Percentiles rank a stretch among this genome's conserved stretches.
These are phyloP conservation scores for Gryganskiella cystojenkinii DNA, from an alignment of 192 early-diverging fungal species.

Conservation along the genomic window DNA sequence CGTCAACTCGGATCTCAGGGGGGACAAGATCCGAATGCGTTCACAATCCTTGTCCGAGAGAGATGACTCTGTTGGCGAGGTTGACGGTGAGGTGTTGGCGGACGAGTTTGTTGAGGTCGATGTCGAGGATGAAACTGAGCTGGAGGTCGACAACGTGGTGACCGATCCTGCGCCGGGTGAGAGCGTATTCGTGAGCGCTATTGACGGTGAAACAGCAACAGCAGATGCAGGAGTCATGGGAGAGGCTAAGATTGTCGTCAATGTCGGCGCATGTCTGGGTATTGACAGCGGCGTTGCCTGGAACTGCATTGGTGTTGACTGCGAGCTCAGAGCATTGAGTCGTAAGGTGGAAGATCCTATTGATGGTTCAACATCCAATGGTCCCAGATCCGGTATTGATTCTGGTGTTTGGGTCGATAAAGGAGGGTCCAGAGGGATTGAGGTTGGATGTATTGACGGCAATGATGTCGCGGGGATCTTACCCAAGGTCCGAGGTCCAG, in stretches of 20 bases:
- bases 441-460: neutral
- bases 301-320: no score
- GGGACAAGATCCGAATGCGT: conserved; percentile 17
- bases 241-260: conserved; percentile 3
- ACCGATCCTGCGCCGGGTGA: no score
- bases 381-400: no score
- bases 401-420: no score
- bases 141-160: no score
- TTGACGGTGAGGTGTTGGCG: conserved; percentile 34
- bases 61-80: conserved; percentile 34
- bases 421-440: no score
- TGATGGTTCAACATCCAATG: no score
- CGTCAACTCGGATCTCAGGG: conserved; percentile 27
- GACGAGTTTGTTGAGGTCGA: conserved; percentile 9
- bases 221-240: neutral
- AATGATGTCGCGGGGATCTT: conserved; percentile 7
- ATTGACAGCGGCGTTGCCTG: conserved; percentile 1
- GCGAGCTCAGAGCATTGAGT: no score
- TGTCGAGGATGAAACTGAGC: neutral
- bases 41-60: neutral
- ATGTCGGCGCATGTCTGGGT: neutral
- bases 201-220: neutral
- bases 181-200: neutral
- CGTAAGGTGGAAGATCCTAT: no score
- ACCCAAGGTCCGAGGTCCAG: conserved; percentile 32